Base-by-base conservation (phyloP, 208 protist genomes). In the Tritrichomonas musculus region DNA sequence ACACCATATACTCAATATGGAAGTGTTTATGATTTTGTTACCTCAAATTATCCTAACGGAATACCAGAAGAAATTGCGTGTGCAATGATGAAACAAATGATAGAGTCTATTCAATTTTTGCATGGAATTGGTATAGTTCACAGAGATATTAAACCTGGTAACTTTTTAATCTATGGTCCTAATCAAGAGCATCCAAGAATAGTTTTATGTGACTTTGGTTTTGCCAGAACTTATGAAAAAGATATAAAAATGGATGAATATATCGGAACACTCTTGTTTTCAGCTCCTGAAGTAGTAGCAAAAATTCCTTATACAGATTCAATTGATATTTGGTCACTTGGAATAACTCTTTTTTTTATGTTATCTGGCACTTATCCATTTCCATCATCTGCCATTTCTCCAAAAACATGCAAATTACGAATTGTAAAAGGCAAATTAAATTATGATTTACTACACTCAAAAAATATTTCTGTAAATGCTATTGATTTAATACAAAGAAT, bases 261-360 rank as follows among this genome's bases (percentile, higher is more conserved):
- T 30, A 41, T 50, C 60, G 80, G 80, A 65, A 92, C 80, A 20
- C 50, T 92, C 11, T 25, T 4, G 5, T 92, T 65, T 64, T 22
- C 80, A 39, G 80, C 80, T 64, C 80, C 80, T 41, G 80, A 92
- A 41, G 60, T 92, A 5, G 5, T 92, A n/a, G 39, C 17, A 13
- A 13, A 30, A 20, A 92, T 30, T n/a, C 44, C 9, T 36, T 92
- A 92, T 60, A 47, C 53, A 20, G 41, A 65, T 22, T n/a, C 47
- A 64, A 47, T 92, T 30, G 80, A 92, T 39, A 65, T 65, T 4
- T 92, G 80, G 80, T 53, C 80, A n/a, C 44, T 92, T 92, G 80
- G 80, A 33, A 47, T 92, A 3, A 50, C 50, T n/a, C 53, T 60
- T 2, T 92, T 41, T 36, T 33, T 60, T 20, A 8, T 92, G 25